Conservation (phyloP, 768 basidiomycete genomes). For the Neoboletus brunneissimus region DNA sequence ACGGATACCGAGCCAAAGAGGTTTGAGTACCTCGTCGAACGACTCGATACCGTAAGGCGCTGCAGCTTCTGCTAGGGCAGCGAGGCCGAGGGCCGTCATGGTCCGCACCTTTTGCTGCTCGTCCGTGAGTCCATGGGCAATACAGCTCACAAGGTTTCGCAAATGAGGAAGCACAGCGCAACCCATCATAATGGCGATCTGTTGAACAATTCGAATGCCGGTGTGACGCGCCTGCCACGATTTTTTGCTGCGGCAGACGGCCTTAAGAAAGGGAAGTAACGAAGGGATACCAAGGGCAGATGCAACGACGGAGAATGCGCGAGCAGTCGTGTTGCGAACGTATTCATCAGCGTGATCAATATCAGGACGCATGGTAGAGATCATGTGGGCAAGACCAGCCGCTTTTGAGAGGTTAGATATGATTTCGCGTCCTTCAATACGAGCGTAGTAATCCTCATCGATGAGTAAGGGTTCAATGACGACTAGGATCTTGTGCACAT, state of each 20-base stretch:
- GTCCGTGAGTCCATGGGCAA: constrained; percentile 77
- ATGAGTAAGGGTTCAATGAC: constrained; percentile 99
- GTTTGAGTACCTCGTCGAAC: constrained; percentile 91
- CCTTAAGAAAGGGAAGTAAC: constrained; percentile 95
- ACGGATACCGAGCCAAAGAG: constrained; percentile 75
- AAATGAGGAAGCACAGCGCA: constrained; percentile 97
- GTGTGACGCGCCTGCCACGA: constrained; percentile 99
- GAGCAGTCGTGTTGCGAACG: constrained; percentile 97
- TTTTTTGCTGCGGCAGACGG: constrained; percentile 97
- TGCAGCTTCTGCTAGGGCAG: constrained; percentile 94
- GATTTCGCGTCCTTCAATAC: constrained; percentile 98
- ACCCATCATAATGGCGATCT: constrained; percentile 99
- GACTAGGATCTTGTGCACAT: constrained; percentile 99
- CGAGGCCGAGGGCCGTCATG: constrained; percentile 75
- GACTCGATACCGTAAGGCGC: constrained; percentile 99
- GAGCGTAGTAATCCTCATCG: constrained; percentile 95
- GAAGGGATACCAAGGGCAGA: constrained; percentile 98
- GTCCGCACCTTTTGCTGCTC: constrained; percentile 81
- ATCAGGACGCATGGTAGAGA: constrained; percentile 99
- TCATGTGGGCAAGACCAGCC: constrained; percentile 99
- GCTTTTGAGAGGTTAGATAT: constrained; percentile 99
- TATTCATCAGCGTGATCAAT: constrained; percentile 99
- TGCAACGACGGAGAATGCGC: constrained; percentile 98
- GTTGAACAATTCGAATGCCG: constrained; percentile 98
- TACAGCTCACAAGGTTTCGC: constrained; percentile 93